Evolutionary conservation across 164 flowering plant species (phyloP).

Genomic region (Piper betle): DNA sequence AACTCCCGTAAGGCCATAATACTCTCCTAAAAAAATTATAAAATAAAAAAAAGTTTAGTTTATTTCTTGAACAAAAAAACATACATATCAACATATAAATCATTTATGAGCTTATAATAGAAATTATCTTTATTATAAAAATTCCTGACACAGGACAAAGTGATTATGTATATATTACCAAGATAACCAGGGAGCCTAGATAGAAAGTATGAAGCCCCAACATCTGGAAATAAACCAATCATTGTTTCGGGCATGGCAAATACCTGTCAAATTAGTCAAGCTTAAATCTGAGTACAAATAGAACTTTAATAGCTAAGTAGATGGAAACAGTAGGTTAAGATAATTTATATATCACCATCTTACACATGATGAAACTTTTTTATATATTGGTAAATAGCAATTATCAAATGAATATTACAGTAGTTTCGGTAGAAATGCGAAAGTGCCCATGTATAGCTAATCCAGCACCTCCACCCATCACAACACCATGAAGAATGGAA

Average conservation of each 20-base stretch:
- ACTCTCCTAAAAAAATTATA: slow-evolving; percentile 50
- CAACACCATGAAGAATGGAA: slow-evolving; percentile 84
- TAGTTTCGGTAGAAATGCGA: slow-evolving; percentile 78
- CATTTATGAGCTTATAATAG: no score
- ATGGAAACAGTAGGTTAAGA: no score
- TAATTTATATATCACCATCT: no score
- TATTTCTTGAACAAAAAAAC: no score
- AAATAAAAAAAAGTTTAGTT: no score
- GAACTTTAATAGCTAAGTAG: no score
- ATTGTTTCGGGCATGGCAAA: slow-evolving; percentile 98
- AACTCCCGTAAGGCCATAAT: slow-evolving; percentile 82
- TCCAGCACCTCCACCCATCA: slow-evolving; percentile 98
- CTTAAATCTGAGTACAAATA: no score
- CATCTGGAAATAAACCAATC: slow-evolving; percentile 82
- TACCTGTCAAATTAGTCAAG: slow-evolving; percentile 34
- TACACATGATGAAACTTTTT: no score
- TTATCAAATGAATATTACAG: slow-evolving; percentile 32
- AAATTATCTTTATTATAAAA: no score
- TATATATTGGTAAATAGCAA: no score
- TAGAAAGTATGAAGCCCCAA: slow-evolving; percentile 78
- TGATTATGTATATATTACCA: slow-evolving; percentile 32
- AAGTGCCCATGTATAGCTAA: slow-evolving; percentile 82
- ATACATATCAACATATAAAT: no score
- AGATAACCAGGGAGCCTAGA: slow-evolving; percentile 83
- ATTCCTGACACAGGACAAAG: no score